Conservation (phyloP, 2,329 filamentous ascomycete species). For the Lasiodiplodia theobromae region DNA sequence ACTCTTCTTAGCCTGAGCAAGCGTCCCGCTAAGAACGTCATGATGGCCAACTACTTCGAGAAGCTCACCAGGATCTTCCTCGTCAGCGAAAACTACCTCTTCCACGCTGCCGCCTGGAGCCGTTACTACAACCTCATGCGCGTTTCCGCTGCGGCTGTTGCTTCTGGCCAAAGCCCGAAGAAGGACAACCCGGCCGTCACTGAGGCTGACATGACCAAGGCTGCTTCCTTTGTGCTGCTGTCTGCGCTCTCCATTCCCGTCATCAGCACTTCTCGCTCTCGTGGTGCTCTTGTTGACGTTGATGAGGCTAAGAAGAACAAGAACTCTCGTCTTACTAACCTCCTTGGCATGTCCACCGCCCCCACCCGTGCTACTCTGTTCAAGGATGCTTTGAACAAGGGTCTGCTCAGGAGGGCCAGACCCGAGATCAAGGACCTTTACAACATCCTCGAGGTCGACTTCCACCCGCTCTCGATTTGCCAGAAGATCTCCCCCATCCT, state of each 20-base stretch:
- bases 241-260: constrained; percentile 97
- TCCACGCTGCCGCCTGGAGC: constrained; percentile 97
- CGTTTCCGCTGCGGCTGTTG: constrained; percentile 83
- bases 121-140: constrained; percentile 96
- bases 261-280: constrained; percentile 96
- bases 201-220: constrained; percentile 90
- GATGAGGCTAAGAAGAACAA: constrained; percentile 98
- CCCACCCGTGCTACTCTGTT: constrained; percentile 91
- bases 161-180: constrained; percentile 87
- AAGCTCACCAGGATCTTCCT: constrained; percentile 98
- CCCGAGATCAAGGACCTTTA: constrained; percentile 97
- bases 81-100: constrained; percentile 98
- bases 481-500: constrained; percentile 98
- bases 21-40: constrained; percentile 95
- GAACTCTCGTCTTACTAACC: constrained; percentile 94
- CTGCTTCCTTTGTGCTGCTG: constrained; percentile 92
- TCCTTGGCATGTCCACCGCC: constrained; percentile 89
- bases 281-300: constrained; percentile 93
- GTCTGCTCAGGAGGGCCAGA: constrained; percentile 87
- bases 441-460: constrained; percentile 98
- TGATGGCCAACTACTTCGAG: constrained; percentile 99
- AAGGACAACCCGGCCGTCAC: constrained; percentile 90
- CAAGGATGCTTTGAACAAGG: constrained; percentile 95
- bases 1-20: constrained; percentile 97
- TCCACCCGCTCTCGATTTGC: constrained; percentile 98